These are phyloP conservation scores for Candida chauliodis DNA, from an alignment of 805 yeast genomes.

Conservation along the genomic window DNA sequence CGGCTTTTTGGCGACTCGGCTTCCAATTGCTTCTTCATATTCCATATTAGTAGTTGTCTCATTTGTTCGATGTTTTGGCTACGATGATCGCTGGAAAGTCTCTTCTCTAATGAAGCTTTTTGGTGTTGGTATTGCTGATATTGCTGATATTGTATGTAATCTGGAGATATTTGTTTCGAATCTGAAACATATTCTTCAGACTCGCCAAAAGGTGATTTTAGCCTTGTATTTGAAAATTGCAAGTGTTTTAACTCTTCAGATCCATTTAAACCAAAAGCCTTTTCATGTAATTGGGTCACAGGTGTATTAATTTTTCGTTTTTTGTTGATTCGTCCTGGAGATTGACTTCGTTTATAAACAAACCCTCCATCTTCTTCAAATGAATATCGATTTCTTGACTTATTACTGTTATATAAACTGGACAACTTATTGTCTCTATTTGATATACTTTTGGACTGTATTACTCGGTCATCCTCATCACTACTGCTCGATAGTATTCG, in stretches of 20 bases:
- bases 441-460: not conserved
- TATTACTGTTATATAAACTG: not conserved
- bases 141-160: constrained; percentile 13
- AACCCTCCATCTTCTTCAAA: constrained; percentile 31
- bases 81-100: constrained; percentile 25
- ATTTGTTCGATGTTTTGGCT: constrained; percentile 65
- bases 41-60: constrained; percentile 69
- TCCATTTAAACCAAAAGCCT: constrained; percentile 14
- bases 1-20: constrained; percentile 19
- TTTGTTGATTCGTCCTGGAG: constrained; percentile 6
- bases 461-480: constrained; percentile 2
- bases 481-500: not conserved
- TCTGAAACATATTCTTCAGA: constrained; percentile 25
- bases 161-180: constrained; percentile 23
- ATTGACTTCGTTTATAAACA: constrained; percentile 24
- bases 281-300: constrained; percentile 18
- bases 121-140: constrained; percentile 13
- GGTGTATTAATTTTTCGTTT: constrained; percentile 22
- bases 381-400: not conserved
- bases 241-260: constrained; percentile 6
- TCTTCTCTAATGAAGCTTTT: constrained; percentile 16
- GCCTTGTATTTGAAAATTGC: not conserved
- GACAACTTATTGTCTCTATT: constrained; percentile 5
- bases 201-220: constrained; percentile 7
- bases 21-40: constrained; percentile 48